Evolutionary conservation across 371 early-diverging fungal genomes (phyloP).

Genomic region (Zopfochytrium polystomum): DNA sequence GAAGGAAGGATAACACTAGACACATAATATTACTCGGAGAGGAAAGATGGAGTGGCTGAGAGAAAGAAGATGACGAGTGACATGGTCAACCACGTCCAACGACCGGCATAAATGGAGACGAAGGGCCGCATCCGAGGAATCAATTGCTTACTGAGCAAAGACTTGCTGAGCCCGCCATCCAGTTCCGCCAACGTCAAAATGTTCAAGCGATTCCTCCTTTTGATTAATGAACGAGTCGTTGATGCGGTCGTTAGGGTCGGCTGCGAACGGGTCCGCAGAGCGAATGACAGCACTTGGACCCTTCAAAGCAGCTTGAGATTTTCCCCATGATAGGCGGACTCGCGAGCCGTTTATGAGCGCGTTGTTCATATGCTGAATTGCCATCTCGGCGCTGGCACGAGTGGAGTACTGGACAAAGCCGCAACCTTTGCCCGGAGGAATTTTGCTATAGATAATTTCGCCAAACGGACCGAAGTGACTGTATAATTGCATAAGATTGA

Average conservation of each 20-base stretch:
- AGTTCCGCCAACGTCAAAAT: constrained; percentile 37
- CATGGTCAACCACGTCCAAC: neutral
- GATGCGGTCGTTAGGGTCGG: constrained; percentile 41
- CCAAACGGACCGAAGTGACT: constrained; percentile 78
- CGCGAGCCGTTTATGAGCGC: constrained; percentile 67
- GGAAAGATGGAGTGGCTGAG: neutral
- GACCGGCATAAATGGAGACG: constrained; percentile 3
- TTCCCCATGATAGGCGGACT: constrained; percentile 88
- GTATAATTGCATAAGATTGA: constrained; percentile 1
- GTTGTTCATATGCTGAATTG: constrained; percentile 85
- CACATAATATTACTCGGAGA: constrained; percentile 4
- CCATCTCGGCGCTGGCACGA: constrained; percentile 78
- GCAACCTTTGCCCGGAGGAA: constrained; percentile 88
- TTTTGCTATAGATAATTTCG: constrained; percentile 84
- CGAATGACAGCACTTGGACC: constrained; percentile 13
- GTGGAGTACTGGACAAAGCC: constrained; percentile 77
- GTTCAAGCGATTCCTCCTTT: constrained; percentile 39
- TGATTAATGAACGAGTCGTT: constrained; percentile 41
- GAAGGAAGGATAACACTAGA: constrained; percentile 22
- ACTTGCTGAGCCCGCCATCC: too few relatives aligned
- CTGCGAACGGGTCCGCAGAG: constrained; percentile 33
- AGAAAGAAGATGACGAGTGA: neutral
- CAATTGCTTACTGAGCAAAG: too few relatives aligned
- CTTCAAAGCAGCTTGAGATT: constrained; percentile 54
- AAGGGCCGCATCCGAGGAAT: too few relatives aligned